Conservation (phyloP, 768 basidiomycete species). For the Kockovaella imperatae region DNA sequence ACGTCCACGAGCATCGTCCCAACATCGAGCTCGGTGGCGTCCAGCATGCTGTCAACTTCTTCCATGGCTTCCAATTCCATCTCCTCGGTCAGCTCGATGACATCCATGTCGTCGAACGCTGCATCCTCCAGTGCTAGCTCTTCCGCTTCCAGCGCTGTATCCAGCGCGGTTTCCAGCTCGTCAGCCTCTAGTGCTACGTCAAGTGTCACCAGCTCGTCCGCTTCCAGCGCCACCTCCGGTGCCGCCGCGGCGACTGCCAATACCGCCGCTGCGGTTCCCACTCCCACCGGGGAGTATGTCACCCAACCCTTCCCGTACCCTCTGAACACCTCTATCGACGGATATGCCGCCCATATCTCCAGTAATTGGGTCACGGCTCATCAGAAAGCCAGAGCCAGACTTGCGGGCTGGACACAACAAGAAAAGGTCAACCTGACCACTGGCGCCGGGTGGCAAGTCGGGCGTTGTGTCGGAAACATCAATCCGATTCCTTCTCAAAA, state of each 20-base stretch:
- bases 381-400: slow-evolving; percentile 29
- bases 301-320: slow-evolving; percentile 13
- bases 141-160: too few relatives aligned
- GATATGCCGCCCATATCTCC: neutral
- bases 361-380: slow-evolving; percentile 37
- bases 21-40: too few relatives aligned
- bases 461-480: slow-evolving; percentile 42
- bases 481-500: slow-evolving; percentile 22
- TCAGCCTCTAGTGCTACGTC: slow-evolving; percentile 1
- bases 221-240: slow-evolving; percentile 4
- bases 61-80: too few relatives aligned
- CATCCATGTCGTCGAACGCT: too few relatives aligned
- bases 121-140: too few relatives aligned
- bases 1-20: too few relatives aligned
- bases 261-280: slow-evolving; percentile 4
- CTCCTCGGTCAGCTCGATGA: too few relatives aligned
- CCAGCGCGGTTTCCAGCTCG: too few relatives aligned
- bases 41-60: too few relatives aligned
- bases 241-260: slow-evolving; percentile 2
- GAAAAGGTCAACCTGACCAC: slow-evolving; percentile 58
- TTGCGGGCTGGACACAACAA: slow-evolving; percentile 51
- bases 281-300: slow-evolving; percentile 12
- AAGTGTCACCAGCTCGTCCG: neutral
- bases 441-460: slow-evolving; percentile 46
- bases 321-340: neutral